These are phyloP conservation scores for Boletus semigastroideus DNA, from an alignment of 1,284 basidiomycete genomes.

Conservation along the genomic window DNA sequence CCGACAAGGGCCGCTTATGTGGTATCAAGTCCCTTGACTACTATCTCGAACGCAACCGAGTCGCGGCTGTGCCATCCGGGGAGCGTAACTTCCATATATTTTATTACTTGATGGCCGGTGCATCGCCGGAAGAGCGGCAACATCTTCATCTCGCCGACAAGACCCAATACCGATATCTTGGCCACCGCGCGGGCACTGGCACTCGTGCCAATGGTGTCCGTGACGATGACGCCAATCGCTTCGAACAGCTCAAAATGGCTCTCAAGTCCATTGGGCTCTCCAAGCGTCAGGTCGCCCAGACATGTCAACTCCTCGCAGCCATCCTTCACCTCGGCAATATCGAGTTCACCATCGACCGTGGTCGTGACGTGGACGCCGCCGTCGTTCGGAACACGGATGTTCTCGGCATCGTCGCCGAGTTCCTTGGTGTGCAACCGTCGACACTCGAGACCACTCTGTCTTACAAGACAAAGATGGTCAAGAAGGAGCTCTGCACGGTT, in stretches of 20 bases:
- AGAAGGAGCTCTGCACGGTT: conserved; percentile 93
- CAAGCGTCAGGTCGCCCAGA: conserved; percentile 90
- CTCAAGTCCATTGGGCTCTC: conserved; percentile 92
- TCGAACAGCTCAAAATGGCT: conserved; percentile 91
- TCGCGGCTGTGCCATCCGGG: conserved; percentile 77
- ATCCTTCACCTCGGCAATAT: conserved; percentile 96
- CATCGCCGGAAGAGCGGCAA: conserved; percentile 81
- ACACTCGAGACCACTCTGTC: conserved; percentile 85
- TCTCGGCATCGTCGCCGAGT: conserved; percentile 83
- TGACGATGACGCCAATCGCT: conserved; percentile 77
- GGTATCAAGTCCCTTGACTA: conserved; percentile 97
- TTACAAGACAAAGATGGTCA: conserved; percentile 90
- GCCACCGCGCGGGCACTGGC: conserved; percentile 51
- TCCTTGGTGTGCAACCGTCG: conserved; percentile 79
- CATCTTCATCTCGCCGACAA: conserved; percentile 84
- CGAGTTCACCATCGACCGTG: conserved; percentile 85
- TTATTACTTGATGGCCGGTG: conserved; percentile 92
- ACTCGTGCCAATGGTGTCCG: conserved; percentile 46
- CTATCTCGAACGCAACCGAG: conserved; percentile 89
- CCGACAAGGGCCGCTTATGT: conserved; percentile 82
- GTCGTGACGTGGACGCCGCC: conserved; percentile 84
- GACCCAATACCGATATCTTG: conserved; percentile 81
- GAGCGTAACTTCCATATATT: conserved; percentile 98
- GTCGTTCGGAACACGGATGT: conserved; percentile 82
- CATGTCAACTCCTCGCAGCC: conserved; percentile 91